Evolutionary conservation across 2,329 filamentous ascomycete genomes (phyloP).

Genomic region (Neonectria sp.): DNA sequence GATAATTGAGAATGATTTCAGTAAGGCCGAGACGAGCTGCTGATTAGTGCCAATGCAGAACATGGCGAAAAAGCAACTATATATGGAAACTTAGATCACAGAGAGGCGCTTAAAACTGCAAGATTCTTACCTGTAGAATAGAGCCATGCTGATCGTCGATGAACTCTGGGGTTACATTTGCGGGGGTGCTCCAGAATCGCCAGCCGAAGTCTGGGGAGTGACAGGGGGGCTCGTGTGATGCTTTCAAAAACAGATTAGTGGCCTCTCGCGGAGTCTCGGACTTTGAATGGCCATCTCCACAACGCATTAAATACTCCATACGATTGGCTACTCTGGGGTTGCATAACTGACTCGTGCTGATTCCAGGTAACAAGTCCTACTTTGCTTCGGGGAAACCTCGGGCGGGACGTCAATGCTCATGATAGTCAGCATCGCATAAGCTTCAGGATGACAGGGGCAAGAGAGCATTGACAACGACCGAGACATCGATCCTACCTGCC

Average conservation of each 20-base stretch:
- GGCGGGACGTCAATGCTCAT: not conserved
- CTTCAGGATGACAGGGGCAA: not conserved
- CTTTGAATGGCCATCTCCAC: not conserved
- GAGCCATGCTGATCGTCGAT: not conserved
- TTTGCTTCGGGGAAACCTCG: not conserved
- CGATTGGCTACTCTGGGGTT: not conserved
- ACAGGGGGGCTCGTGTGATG: not conserved
- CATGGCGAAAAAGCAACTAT: not conserved
- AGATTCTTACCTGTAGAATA: not conserved
- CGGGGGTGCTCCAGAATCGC: not conserved
- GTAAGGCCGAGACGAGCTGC: not conserved
- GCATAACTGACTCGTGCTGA: not conserved
- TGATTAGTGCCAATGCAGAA: too few relatives aligned
- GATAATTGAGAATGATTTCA: not conserved
- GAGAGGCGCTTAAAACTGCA: not conserved
- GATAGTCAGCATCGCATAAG: too few relatives aligned
- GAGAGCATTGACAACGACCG: too few relatives aligned
- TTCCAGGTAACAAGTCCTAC: too few relatives aligned
- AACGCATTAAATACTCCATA: not conserved
- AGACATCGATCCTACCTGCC: not conserved
- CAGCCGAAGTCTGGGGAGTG: not conserved
- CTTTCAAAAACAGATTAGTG: not conserved
- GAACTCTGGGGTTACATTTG: not conserved
- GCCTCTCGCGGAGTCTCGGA: not conserved
- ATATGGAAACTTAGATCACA: not conserved